A percentile compares a stretch with the other conserved stretches of the same genome.
phyloP scores from a whole-genome alignment of 306 rosid species.

The Castanopsis chinensis region DNA sequence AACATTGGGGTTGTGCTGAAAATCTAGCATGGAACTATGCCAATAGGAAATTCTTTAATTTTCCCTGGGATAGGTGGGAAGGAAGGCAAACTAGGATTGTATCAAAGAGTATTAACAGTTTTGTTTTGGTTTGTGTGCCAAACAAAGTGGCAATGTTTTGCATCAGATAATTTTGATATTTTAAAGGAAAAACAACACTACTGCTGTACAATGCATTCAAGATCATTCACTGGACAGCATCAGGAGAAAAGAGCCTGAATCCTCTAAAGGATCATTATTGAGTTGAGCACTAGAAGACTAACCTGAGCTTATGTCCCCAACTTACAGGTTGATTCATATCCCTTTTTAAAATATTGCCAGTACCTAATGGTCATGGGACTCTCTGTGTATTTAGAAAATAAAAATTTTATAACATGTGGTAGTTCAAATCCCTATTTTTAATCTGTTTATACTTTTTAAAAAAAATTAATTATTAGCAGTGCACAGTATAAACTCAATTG shows the following conservation, averaged over 20 bases:
- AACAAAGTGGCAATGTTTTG: neutral
- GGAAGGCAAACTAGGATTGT: neutral
- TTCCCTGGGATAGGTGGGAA: neutral
- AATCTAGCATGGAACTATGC: slow-evolving; percentile 2
- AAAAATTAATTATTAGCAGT: too few relatives aligned
- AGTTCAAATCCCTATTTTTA: neutral
- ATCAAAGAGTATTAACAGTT: neutral
- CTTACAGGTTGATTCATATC: neutral
- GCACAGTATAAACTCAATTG: too few relatives aligned
- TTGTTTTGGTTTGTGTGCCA: neutral
- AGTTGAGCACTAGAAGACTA: neutral
- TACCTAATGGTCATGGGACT: neutral
- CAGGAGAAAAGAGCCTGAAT: neutral
- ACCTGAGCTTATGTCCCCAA: neutral
- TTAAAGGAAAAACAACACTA: too few relatives aligned
- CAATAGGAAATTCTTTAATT: neutral
- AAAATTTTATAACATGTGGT: neutral
- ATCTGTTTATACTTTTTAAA: neutral
- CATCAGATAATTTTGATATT: neutral
- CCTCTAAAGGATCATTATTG: neutral
- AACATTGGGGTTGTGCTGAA: slow-evolving; percentile 24
- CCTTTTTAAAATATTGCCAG: neutral
- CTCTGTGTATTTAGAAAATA: neutral
- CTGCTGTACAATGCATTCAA: neutral
- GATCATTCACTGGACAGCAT: neutral